Conservation (phyloP, 495 filamentous ascomycete species). For the Penicillium soppii region DNA sequence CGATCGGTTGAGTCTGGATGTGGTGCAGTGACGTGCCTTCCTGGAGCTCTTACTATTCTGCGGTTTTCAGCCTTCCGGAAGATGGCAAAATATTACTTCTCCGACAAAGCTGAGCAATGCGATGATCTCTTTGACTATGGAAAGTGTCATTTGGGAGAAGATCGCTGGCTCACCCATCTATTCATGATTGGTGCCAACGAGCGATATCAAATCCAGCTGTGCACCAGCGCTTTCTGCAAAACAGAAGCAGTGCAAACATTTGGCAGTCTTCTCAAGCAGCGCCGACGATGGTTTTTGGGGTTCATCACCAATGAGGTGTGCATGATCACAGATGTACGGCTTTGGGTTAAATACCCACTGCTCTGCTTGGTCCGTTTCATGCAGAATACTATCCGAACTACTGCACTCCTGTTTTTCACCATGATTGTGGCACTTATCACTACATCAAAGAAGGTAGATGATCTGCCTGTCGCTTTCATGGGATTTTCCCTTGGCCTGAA, state of each 20-base stretch:
- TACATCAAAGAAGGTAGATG: conserved; percentile 70
- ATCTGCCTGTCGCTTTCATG: conserved; percentile 92
- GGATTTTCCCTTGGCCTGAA: conserved; percentile 93
- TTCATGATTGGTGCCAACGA: conserved; percentile 98
- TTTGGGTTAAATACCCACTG: conserved; percentile 91
- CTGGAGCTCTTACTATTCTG: conserved; percentile 90
- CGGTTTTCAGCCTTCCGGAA: conserved; percentile 94
- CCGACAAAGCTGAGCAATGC: conserved; percentile 94
- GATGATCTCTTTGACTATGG: conserved; percentile 96
- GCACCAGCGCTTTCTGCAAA: conserved; percentile 96
- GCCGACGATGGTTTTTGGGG: conserved; percentile 93
- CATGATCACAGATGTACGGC: conserved; percentile 91
- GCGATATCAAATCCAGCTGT: conserved; percentile 95
- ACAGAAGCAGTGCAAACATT: conserved; percentile 95
- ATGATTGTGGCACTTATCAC: conserved; percentile 86
- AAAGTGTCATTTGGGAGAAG: conserved; percentile 94
- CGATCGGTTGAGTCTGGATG: conserved; percentile 95
- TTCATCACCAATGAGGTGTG: conserved; percentile 99
- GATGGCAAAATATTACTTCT: conserved; percentile 99
- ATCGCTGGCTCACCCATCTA: conserved; percentile 95
- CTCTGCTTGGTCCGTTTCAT: conserved; percentile 87
- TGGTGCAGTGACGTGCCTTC: conserved; percentile 92
- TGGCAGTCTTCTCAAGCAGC: conserved; percentile 84
- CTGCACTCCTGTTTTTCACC: conserved; percentile 92
- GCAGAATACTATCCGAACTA: conserved; percentile 97